Base-by-base conservation (phyloP, 2,329 filamentous ascomycete species). In the Cryphonectria carpinicola region DNA sequence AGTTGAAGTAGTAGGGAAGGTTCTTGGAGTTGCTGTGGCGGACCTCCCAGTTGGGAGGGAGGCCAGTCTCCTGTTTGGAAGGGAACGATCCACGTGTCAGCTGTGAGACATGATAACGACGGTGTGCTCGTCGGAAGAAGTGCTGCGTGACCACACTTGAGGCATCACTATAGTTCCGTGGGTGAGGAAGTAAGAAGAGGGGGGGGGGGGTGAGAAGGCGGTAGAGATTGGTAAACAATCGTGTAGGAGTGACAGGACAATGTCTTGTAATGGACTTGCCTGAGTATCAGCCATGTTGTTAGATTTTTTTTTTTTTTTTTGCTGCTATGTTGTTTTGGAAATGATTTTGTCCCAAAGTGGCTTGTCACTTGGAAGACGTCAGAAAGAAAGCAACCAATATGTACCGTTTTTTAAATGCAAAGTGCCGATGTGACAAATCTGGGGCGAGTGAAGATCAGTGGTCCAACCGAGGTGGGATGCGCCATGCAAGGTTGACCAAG, bases 21-120 rank as follows among this genome's bases (percentile, higher is more conserved):
- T 97, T 97, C 86, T 98, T 98, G 82, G 94, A 97, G 86, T 98
- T 97, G 82, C 94, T 97, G 84, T 97, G 94, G 81, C 96, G 94
- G 79, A 99, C 94, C 84, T 98, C 96, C 95, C 95, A 98, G 81
- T 90, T 90, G 65, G 89, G 81, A 73, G 95, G 95, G 74, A 98
- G 89, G 80, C 95, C 95, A 76, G 92, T 90, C 70, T 94, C 92
- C 78, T 88, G 83, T 89, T 92, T 28, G 35, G 58, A 41, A 41
- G 14, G 28, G 41, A 10, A 32, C 28, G 19, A n/a, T 10, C n/a
- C 13, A 25, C 4, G 28, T 25, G 54, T 56, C 13, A 68, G 37
- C 28, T 17, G 37, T 43, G 11, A 10, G 11, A 22, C 54, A 58
- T 58, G 28, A 17, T 17, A 58, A 19, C 13, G 54, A 58, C 11